Base-by-base conservation (phyloP, 179 eudicot genomes). In the Vitellaria paradoxa region DNA sequence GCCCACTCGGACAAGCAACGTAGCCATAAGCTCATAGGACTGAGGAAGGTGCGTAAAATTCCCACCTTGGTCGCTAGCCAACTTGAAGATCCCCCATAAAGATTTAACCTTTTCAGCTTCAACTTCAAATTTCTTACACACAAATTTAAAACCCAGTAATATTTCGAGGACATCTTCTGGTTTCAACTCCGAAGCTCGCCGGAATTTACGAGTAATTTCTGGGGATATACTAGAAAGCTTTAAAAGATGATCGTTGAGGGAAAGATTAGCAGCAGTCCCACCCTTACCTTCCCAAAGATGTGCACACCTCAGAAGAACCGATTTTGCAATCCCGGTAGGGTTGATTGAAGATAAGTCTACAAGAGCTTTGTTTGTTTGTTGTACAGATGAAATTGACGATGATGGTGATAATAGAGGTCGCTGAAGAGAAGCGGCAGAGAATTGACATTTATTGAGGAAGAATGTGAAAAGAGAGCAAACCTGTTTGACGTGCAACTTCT, bases 31-130 rank as follows among this genome's bases (percentile, higher is more conserved):
- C 82, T 92, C 83, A 68, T 77, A 87, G 46, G 93, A 90, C 64
- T 23, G 77, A 61, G 85, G 87, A 49, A 87, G 76, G 81, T 89
- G 88, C 82, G 73, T 69, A 76, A 87, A 90, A 64, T 77, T 81
- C 86, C 70, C 80, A 84, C 65, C 72, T 73, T 83, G 60, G 57
- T 80, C 81, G 62, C 60, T 79, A 77, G 82, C 89, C 89, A 87
- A 87, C 75, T 79, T 87, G 68, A 88, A 94, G 67, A 94, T 76
- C 52, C 80, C 92, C 96, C 92, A 94, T 81, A 94, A 82, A 88
- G 84, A 82, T 47, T 76, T 84, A 69, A 87, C 85, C 85, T 80
- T 83, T 81, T 72, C 64, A 72, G 73, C 84, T 78, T 83, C 88
- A 82, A 78, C 37, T n/a, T 64, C 81, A 24, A 47, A 79, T 47